Conservation (phyloP, 495 filamentous ascomycete genomes). For the Massariosphaeria phaeospora region DNA sequence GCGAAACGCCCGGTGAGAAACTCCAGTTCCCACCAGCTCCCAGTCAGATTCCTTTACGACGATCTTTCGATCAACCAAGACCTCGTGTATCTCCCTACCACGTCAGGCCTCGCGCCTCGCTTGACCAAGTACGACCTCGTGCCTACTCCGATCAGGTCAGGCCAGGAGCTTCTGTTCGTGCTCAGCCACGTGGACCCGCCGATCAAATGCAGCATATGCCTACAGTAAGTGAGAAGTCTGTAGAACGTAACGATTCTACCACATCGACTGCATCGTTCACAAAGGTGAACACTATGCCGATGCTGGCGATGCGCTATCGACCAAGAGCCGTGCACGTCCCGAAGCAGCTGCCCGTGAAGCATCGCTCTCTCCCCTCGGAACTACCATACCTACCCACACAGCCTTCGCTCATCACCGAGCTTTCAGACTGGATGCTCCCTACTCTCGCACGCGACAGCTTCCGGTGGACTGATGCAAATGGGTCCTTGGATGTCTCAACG, state of each 20-base stretch:
- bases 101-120: background rate
- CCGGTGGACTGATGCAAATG: background rate
- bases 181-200: background rate
- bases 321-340: slow-evolving; percentile 14
- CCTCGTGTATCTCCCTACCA: slow-evolving; percentile 2
- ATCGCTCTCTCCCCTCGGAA: slow-evolving; percentile 8
- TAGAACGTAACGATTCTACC: background rate
- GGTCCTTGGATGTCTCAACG: background rate
- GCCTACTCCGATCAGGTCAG: background rate
- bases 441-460: background rate
- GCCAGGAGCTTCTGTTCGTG: background rate
- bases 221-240: slow-evolving; percentile 2
- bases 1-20: background rate
- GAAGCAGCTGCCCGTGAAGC: slow-evolving; percentile 5
- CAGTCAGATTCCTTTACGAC: background rate
- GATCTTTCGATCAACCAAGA: background rate
- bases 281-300: background rate
- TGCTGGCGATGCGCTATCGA: slow-evolving; percentile 7
- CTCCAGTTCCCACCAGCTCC: background rate
- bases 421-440: slow-evolving; percentile 14
- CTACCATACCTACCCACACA: slow-evolving; percentile 15
- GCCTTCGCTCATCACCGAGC: slow-evolving; percentile 16
- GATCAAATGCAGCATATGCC: background rate
- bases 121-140: background rate
- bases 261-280: background rate